Base-by-base conservation (phyloP, 2,329 filamentous ascomycete genomes). In the Sclerotinia minor region DNA sequence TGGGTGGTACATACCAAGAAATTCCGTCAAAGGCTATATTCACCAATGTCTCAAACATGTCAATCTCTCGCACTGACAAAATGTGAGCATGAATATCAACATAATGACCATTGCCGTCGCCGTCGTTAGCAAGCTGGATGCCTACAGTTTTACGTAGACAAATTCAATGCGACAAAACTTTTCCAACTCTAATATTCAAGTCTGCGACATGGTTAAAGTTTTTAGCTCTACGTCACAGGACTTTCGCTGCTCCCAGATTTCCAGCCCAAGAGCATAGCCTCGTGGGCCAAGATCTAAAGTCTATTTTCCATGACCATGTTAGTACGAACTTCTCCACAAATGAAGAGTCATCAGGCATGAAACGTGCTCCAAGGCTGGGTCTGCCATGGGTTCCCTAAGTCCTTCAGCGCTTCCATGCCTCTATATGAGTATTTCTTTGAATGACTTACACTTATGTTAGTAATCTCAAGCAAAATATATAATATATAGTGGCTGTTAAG, bases 251-350 rank as follows among this genome's bases (percentile, higher is more conserved):
- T 61, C 38, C 59, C 35, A 52, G n/a, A 17, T 24, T 35, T 35
- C 44, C 44, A 35, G 58, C 15, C 29, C 45, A 63, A 67, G 58
- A 52, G 17, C 35, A 67, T 19, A 64, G 58, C 38, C 65, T 60
- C 54, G 24, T 66, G 49, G 49, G 47, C 26, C 49, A 61, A 67
- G 55, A 26, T n/a, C 29, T 24, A 24, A 29, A 11, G 35, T 57
- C 21, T n/a, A 32, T 44, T 64, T 55, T 57, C 17, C 41, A 54
- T 55, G 26, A 44, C 50, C 17, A 41, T 67, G 26, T n/a, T 44
- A 29, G 58, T 52, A 47, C 21, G 50, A 50, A 58, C 41, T 45
- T 67, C 59, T 44, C 66, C 66, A 54, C 49, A 49, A 41, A 21
- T 49, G 45, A 59, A 24, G 45, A 47, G 45, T n/a, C 38, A 55